A percentile compares a stretch with the other conserved stretches of the same genome.
Evolutionary conservation across 768 basidiomycete species (phyloP).

Genomic region (Phylloporus scabripes): DNA sequence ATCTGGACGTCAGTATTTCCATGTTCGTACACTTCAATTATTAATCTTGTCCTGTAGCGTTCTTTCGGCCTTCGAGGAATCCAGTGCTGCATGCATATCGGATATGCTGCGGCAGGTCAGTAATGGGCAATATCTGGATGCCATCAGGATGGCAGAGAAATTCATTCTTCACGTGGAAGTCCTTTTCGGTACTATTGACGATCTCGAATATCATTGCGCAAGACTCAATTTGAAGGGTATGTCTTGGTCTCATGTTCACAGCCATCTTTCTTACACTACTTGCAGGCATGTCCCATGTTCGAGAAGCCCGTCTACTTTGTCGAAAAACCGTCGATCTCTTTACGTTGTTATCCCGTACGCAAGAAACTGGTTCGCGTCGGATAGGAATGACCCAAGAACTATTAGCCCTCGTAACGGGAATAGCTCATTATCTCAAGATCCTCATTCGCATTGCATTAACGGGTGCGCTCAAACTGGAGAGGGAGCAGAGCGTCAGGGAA

Average conservation of each 20-base stretch:
- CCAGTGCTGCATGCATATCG: slow-evolving; percentile 97
- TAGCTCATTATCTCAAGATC: slow-evolving; percentile 99
- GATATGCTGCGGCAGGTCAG: slow-evolving; percentile 98
- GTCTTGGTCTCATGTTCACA: slow-evolving; percentile 19
- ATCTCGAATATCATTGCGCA: slow-evolving; percentile 85
- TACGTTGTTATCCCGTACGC: slow-evolving; percentile 91
- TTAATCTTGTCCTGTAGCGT: slow-evolving; percentile 46
- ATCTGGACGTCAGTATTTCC: slow-evolving; percentile 87
- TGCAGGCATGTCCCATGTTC: slow-evolving; percentile 93
- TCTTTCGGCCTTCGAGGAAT: slow-evolving; percentile 96
- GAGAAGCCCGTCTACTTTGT: slow-evolving; percentile 97
- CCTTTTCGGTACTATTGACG: slow-evolving; percentile 94
- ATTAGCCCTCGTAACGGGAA: slow-evolving; percentile 94
- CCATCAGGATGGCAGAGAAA: slow-evolving; percentile 96
- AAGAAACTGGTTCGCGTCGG: slow-evolving; percentile 82
- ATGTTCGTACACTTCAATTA: neutral
- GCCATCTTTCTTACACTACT: slow-evolving; percentile 11
- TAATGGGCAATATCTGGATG: slow-evolving; percentile 92
- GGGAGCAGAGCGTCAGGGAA: slow-evolving; percentile 76
- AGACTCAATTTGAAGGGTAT: slow-evolving; percentile 79
- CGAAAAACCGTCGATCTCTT: slow-evolving; percentile 99
- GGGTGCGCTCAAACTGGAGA: slow-evolving; percentile 90
- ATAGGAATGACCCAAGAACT: slow-evolving; percentile 98
- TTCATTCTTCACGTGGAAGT: slow-evolving; percentile 99
- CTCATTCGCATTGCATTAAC: slow-evolving; percentile 97